Evolutionary conservation across 2,329 filamentous ascomycete genomes (phyloP).

Genomic region (Colletotrichum higginsianum): DNA sequence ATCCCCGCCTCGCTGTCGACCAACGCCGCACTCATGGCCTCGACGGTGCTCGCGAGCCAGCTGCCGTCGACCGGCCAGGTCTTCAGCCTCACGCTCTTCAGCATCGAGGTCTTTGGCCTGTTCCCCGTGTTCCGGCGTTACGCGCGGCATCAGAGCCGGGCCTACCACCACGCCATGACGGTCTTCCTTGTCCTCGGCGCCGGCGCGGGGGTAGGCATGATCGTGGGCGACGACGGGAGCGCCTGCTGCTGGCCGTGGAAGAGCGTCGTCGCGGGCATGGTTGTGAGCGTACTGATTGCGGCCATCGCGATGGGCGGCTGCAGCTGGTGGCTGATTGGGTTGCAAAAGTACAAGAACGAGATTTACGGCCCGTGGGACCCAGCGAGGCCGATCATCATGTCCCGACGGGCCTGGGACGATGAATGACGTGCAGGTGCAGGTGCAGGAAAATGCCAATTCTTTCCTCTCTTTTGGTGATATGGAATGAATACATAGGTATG

Average conservation of each 20-base stretch:
- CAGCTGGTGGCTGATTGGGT: slow-evolving; percentile 96
- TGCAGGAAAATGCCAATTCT: neutral
- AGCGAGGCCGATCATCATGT: slow-evolving; percentile 87
- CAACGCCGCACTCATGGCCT: slow-evolving; percentile 96
- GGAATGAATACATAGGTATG: neutral
- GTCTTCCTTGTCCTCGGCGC: slow-evolving; percentile 83
- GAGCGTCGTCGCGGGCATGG: slow-evolving; percentile 77
- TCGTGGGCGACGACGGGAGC: slow-evolving; percentile 62
- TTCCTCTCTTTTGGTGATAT: no score
- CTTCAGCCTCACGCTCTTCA: slow-evolving; percentile 94
- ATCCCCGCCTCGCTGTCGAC: slow-evolving; percentile 86
- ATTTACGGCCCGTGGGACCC: slow-evolving; percentile 99
- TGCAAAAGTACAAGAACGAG: slow-evolving; percentile 99
- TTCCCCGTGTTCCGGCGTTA: slow-evolving; percentile 98
- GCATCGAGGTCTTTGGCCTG: slow-evolving; percentile 95
- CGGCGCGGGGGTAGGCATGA: slow-evolving; percentile 81
- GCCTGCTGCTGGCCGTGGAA: slow-evolving; percentile 65
- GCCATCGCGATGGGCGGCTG: slow-evolving; percentile 90
- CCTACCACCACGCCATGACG: slow-evolving; percentile 84
- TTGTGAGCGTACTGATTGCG: slow-evolving; percentile 82
- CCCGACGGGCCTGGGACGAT: slow-evolving; percentile 70
- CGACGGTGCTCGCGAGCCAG: slow-evolving; percentile 91
- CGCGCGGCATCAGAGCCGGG: slow-evolving; percentile 85
- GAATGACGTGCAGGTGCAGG: neutral
- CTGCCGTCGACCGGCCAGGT: slow-evolving; percentile 93